These are phyloP conservation scores for Phytophthora sp. DNA, from an alignment of 352 stramenopile species.

Conservation along the genomic window DNA sequence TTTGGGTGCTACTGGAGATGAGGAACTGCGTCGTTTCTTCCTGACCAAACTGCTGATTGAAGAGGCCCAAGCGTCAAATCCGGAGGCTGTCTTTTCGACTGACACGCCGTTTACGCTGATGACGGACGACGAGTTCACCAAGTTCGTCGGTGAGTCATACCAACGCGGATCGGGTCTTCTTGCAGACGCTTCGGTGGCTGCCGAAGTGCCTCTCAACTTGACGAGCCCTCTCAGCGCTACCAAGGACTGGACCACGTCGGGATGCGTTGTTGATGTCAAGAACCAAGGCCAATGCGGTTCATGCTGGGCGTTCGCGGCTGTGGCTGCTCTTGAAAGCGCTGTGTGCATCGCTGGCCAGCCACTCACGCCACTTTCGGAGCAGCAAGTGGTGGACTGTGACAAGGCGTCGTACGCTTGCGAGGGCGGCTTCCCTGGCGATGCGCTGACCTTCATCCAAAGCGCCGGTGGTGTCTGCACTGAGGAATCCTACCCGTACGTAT, in stretches of 20 bases:
- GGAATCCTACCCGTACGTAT: constrained; percentile 85
- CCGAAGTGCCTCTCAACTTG: constrained; percentile 14
- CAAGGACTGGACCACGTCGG: constrained; percentile 69
- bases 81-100: constrained; percentile 65
- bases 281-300: constrained; percentile 97
- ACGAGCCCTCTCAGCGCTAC: constrained; percentile 19
- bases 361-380: constrained; percentile 90
- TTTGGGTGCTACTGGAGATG: constrained; percentile 23
- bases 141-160: constrained; percentile 56
- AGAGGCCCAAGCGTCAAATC: constrained; percentile 55
- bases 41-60: constrained; percentile 68
- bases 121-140: constrained; percentile 69
- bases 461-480: constrained; percentile 81
- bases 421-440: constrained; percentile 90
- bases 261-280: constrained; percentile 84
- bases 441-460: constrained; percentile 89
- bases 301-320: constrained; percentile 98
- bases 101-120: constrained; percentile 78
- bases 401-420: constrained; percentile 83
- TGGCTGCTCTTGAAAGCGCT: constrained; percentile 91
- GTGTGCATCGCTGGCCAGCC: constrained; percentile 79
- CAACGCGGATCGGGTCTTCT: constrained; percentile 21
- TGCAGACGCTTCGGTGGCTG: not conserved
- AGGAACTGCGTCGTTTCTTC: constrained; percentile 66
- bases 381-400: constrained; percentile 94